Evolutionary conservation across 169 alveolate genomes (phyloP), one percentile per base, ranked within the genome.

Genomic region (Plasmodium vivax): DNA sequence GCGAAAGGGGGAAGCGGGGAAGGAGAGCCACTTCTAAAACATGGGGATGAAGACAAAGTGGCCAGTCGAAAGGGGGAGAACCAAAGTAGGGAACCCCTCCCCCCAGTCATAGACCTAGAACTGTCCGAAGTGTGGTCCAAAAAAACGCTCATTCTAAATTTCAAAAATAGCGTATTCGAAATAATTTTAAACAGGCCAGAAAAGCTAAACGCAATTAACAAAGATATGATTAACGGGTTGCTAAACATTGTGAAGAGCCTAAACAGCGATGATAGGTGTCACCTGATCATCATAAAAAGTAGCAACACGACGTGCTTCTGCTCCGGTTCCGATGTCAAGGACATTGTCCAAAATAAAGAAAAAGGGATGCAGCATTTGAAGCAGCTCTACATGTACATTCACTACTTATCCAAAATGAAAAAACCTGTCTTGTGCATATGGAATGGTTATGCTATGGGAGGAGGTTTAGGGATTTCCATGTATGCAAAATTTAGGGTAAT

Each of bases 391-490:
- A 71, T 75, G 93, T 87, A 87, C 47, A 87, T 87, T 77, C 56
- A 87, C 68, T 87, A 54, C 51, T n/a, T 87, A 30, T 74, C 87
- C 8, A 75, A 74, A 75, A 75, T 87, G 72, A 87, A 87, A 75
- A 87, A 87, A 75, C 72, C 62, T 68, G 41, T 87, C 6, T 58
- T 87, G 71, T 87, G 93, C 71, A 87, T 87, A 51, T 87, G 93
- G 93, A 87, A 87, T 87, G 93, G 93, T 6, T 75, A 47, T 71
- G 82, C 80, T 87, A 87, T 87, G 93, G 93, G 93, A 34, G 93
- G 93, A 3, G 93, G 93, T 27, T n/a, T 87, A 77, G 93, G 93
- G 30, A 87, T 87, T 51, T 87, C 93, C 38, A 87, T 87, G 79
- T 87, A 87, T 77, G 62, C 93, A 54, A 75, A 87, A 54, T 75